Base-by-base conservation (phyloP, 1,284 basidiomycete genomes). In the Puccinia polysora region DNA sequence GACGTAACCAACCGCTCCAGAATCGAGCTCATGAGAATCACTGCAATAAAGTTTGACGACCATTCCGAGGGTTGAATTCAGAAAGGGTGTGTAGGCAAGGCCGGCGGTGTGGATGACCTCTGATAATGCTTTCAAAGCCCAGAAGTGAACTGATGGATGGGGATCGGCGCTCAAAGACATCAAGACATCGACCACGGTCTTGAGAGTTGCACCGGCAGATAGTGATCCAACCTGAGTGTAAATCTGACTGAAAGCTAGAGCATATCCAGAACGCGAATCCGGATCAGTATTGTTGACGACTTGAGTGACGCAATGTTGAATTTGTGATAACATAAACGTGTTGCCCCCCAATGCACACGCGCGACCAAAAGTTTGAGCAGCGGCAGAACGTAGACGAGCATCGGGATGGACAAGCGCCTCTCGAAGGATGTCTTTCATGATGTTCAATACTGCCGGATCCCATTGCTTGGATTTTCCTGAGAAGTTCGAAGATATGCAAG, bases 261-360 rank as follows among this genome's bases (percentile, higher is more conserved):
- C 92, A 78, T 93, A 97, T 1, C 96, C 96, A 5, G 95, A 93
- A 30, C 96, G 87, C 14, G 88, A 89, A 76, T 92, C 86, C 0
- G 96, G 95, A 78, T 96, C 89, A 10, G 94, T 89, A 80, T 98
- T 97, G 80, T 85, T 91, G 73, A 98, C 91, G n/a, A 98, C 90
- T 78, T 94, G 90, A 76, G 97, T 91, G 5, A 98, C 92, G 10
- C 97, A 84, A 76, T 87, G 88, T 79, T 97, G 97, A 74, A 94
- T 89, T 80, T 96, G 90, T 34, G 84, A 85, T 0, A 91, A 89
- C 67, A 97, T 83, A 82, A 94, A 95, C 50, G 85, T 86, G 6
- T 88, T 91, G 18, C 89, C 91, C 0, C 89, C 90, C 14, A 96
- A 82, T 73, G 87, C 88, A 1, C 90, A 89, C 1, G 98, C 82